Evolutionary conservation across 2,329 filamentous ascomycete genomes (phyloP), one percentile per base, ranked within the genome.

Genomic region (Pochonia chlamydosporia): DNA sequence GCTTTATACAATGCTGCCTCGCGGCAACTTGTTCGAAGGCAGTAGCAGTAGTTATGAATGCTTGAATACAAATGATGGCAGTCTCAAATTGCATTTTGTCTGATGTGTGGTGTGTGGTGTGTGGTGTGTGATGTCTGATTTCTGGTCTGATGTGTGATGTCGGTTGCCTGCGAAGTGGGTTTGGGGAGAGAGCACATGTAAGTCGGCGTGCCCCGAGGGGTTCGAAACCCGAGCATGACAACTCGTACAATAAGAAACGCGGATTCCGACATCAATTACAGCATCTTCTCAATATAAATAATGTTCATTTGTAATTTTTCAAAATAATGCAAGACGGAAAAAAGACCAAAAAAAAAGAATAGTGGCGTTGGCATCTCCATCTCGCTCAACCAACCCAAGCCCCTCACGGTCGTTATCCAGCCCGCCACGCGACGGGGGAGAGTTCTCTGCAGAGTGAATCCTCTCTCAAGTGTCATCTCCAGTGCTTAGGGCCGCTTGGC

Each of bases 371-470:
- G 67, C 70, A 63, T 70, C 69, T 72, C 78, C 72, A 78, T 78
- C 77, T 73, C 72, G 66, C 66, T 62, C 63, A 63, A 60, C 68
- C 68, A 72, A 68, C 72, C 74, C 79, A 82, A 76, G 68, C 78
- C 77, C 76, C 72, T 63, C 72, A 69, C 74, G 71, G 74, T 75
- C 79, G 81, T 83, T 66, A 76, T 85, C 81, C 81, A 80, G 68
- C 72, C 70, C 80, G 82, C 82, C 81, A 84, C 74, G 74, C 75
- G 75, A 82, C 78, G 81, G 81, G 79, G 80, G 78, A 80, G 75
- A 81, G 72, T 65, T 66, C 81, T 84, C 78, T 85, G 81, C 81
- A 82, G 79, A 82, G 81, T 85, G 78, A 84, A 69, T 49, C 81
- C 81, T 83, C 81, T 76, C 82, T 85, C 74, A 81, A 84, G 81